Conservation (phyloP, 1,284 basidiomycete genomes). For the Boletus smithii region DNA sequence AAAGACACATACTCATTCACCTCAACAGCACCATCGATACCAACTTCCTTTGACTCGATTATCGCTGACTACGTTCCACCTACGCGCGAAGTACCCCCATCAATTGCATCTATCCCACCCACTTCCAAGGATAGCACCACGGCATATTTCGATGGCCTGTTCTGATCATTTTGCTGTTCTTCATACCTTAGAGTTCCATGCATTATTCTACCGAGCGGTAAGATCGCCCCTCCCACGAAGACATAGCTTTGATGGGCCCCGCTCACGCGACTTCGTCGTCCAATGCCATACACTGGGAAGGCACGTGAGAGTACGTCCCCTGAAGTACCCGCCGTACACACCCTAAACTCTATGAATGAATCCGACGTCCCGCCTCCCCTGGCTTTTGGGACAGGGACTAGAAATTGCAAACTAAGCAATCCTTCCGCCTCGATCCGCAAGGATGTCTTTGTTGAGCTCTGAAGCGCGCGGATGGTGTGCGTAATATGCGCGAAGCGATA, state of each 20-base stretch:
- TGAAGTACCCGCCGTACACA: slow-evolving; percentile 38
- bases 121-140: slow-evolving; percentile 23
- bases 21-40: slow-evolving; percentile 37
- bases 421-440: slow-evolving; percentile 80
- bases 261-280: slow-evolving; percentile 29
- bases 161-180: slow-evolving; percentile 28
- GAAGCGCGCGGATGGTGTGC: slow-evolving; percentile 68
- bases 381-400: slow-evolving; percentile 67
- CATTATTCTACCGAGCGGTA: neutral
- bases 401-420: slow-evolving; percentile 79
- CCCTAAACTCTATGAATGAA: slow-evolving; percentile 82
- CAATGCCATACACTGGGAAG: slow-evolving; percentile 30
- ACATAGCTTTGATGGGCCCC: neutral
- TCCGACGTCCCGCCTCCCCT: slow-evolving; percentile 44
- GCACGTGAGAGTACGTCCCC: slow-evolving; percentile 14
- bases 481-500: slow-evolving; percentile 77
- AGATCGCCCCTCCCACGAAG: neutral
- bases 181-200: slow-evolving; percentile 20
- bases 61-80: slow-evolving; percentile 64
- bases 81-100: slow-evolving; percentile 17
- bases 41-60: slow-evolving; percentile 63
- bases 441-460: slow-evolving; percentile 81
- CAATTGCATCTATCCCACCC: slow-evolving; percentile 9
- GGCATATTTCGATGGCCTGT: slow-evolving; percentile 43
- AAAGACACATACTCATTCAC: slow-evolving; percentile 3